Percentiles rank a stretch among this genome's conserved stretches.
Conservation (phyloP, 495 filamentous ascomycete species). For the Massariosphaeria phaeospora region DNA sequence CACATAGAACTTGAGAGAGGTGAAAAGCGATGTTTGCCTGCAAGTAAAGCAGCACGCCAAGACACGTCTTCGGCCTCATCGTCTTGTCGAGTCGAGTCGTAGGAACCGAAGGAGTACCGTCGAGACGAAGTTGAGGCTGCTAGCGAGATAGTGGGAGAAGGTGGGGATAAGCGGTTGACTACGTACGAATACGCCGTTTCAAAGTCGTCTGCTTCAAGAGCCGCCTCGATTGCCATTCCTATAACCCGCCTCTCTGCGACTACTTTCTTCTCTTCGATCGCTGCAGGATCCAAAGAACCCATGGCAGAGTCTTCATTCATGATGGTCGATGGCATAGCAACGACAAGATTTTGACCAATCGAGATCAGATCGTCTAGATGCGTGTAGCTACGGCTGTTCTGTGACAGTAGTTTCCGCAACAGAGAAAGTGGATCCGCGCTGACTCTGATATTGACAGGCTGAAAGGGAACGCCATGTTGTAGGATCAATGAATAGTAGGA, state of each 20-base stretch:
- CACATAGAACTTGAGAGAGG: slow-evolving; percentile 40
- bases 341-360: slow-evolving; percentile 69
- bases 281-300: slow-evolving; percentile 1
- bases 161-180: slow-evolving; percentile 54
- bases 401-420: slow-evolving; percentile 77
- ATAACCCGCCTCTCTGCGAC: slow-evolving; percentile 63
- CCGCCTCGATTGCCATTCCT: slow-evolving; percentile 83
- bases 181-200: slow-evolving; percentile 97
- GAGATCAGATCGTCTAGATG: slow-evolving; percentile 76
- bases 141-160: slow-evolving; percentile 5
- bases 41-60: slow-evolving; percentile 88
- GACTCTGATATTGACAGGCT: slow-evolving; percentile 82
- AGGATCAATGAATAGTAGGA: slow-evolving; percentile 85
- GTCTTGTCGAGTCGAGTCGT: slow-evolving; percentile 2
- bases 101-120: slow-evolving; percentile 8
- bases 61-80: slow-evolving; percentile 65
- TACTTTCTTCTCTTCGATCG: slow-evolving; percentile 33
- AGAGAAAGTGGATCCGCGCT: slow-evolving; percentile 80
- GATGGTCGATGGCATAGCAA: slow-evolving; percentile 19
- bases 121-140: slow-evolving; percentile 7
- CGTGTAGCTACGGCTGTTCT: slow-evolving; percentile 81
- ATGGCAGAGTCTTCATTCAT: slow-evolving; percentile 53
- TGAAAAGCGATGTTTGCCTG: slow-evolving; percentile 68
- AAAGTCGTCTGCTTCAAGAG: slow-evolving; percentile 82
- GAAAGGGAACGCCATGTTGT: slow-evolving; percentile 87